Conservation (phyloP, 306 rosid genomes). For the Datisca glomerata region DNA sequence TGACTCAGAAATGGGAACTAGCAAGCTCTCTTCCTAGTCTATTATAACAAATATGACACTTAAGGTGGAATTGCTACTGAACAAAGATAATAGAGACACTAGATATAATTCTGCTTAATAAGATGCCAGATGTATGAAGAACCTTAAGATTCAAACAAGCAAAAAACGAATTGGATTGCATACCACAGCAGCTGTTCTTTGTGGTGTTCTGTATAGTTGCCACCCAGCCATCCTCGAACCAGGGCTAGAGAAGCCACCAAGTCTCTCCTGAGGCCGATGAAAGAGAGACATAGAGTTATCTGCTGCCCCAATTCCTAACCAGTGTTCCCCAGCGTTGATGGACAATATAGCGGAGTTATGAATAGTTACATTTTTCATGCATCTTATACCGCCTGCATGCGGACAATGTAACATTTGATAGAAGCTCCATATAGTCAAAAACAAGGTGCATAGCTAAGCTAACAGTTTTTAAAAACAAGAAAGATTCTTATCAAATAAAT, state of each 20-base stretch:
- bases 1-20: too few species aligned
- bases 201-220: conserved; percentile 98
- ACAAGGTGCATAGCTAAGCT: not conserved
- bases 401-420: not conserved
- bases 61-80: too few species aligned
- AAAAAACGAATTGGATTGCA: too few species aligned
- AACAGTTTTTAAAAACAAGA: too few species aligned
- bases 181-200: conserved; percentile 85
- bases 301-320: conserved; percentile 98
- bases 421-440: not conserved
- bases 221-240: conserved; percentile 85
- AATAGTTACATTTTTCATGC: conserved; percentile 80
- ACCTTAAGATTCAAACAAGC: too few species aligned
- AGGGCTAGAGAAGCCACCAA: conserved; percentile 62
- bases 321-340: conserved; percentile 91
- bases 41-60: too few species aligned
- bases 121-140: too few species aligned
- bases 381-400: conserved; percentile 71
- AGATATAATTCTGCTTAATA: too few species aligned
- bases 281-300: conserved; percentile 94
- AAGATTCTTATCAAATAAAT: conserved; percentile 7
- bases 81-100: too few species aligned
- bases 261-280: conserved; percentile 98
- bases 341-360: conserved; percentile 77
- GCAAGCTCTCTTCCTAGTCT: too few species aligned